Base-by-base conservation (phyloP, 768 basidiomycete genomes). In the Amylocystis lapponica region DNA sequence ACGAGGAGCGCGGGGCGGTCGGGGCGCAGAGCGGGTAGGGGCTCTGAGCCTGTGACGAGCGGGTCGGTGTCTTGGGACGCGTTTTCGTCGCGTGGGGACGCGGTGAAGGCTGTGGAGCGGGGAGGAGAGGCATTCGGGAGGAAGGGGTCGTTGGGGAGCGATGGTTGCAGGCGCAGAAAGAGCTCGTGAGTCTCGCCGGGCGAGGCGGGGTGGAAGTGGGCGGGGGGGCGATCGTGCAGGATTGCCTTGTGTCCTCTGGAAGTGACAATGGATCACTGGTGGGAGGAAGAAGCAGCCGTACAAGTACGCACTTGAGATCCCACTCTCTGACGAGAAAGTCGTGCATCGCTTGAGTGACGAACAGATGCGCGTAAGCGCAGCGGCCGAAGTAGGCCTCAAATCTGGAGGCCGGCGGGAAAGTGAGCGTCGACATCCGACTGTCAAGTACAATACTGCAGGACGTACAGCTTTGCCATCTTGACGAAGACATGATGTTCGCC, bases 321-420 rank as follows among this genome's bases (percentile, higher is more conserved):
- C 91, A 97, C 41, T 86, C 71, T 29, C 75, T 65, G 5, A 75
- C 69, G 17, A 99, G 68, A 48, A 72, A 68, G 31, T 85, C 75
- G 41, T 69, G 76, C 88, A 99, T 93, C 4, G 91, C 90, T 33
- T 74, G 64, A 1, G 96, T 96, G 16, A 99, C 96, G 60, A 96
- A 97, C 2, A 99, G 58, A 55, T 99, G 96, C 0, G 87, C 90
- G 58, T 85, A 86, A 0, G 96, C 94, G 1, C 61, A 66, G 17
- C 74, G 70, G 2, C 96, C 94, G 61, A 94, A 98, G 20, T 66
- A 74, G 19, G 58, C 60, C 61, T 99, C 96, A 48, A 97, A 85
- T 72, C 95, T 99, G 13, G 3, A 1, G n/a, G n/a, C n/a, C n/a
- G n/a, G n/a, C 14, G 5, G 13, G 41, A 27, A 5, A 41, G 27